Percentiles rank a stretch among this genome's conserved stretches.
Conservation (phyloP, 2,329 filamentous ascomycete species). For the Chrysoporthe puriensis region DNA sequence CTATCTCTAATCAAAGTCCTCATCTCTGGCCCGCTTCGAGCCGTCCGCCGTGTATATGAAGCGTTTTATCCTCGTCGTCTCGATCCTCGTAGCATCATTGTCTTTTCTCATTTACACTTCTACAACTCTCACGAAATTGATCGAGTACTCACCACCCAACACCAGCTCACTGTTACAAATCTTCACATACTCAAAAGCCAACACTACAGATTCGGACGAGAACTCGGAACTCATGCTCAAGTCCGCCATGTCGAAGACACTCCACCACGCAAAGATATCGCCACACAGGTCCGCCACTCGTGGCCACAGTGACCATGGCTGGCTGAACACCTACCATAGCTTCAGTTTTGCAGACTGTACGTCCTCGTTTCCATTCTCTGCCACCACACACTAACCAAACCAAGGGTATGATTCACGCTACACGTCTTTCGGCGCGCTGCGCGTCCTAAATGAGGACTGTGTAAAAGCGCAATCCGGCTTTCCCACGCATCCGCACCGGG, state of each 20-base stretch:
- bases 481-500: constrained; percentile 81
- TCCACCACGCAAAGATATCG: constrained; percentile 71
- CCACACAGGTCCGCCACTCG: constrained; percentile 73
- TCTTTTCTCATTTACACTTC: constrained; percentile 37
- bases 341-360: constrained; percentile 77
- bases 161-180: constrained; percentile 6
- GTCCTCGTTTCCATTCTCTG: background rate
- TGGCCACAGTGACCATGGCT: constrained; percentile 81
- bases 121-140: constrained; percentile 27
- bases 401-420: constrained; percentile 64
- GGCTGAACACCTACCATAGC: constrained; percentile 85
- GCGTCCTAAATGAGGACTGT: constrained; percentile 88
- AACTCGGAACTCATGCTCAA: constrained; percentile 39
- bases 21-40: background rate
- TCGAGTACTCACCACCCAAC: constrained; percentile 24
- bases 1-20: constrained; percentile 21
- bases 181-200: background rate
- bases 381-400: background rate
- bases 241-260: constrained; percentile 63
- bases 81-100: constrained; percentile 36
- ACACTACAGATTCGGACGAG: constrained; percentile 4
- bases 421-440: constrained; percentile 73
- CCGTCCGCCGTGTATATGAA: constrained; percentile 39
- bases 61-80: constrained; percentile 32
- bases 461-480: constrained; percentile 76